phyloP scores from a whole-genome alignment of 441 rosid genomes.

The Codiaeum variegatum region DNA sequence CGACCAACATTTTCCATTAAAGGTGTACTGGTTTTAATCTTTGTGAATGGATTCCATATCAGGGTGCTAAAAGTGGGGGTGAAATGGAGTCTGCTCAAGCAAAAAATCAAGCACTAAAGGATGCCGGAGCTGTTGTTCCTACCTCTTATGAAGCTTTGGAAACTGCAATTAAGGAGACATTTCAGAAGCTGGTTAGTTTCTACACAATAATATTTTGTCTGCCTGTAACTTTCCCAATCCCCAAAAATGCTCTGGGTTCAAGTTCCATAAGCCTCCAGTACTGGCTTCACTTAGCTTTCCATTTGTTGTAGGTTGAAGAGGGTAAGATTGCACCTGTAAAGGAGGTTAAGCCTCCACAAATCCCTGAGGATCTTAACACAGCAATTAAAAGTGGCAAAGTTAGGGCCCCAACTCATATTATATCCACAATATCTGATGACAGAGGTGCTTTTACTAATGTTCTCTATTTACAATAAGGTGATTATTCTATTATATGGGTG shows the following conservation, averaged over 20 bases:
- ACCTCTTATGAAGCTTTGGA: slow-evolving; percentile 86
- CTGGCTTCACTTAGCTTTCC: slow-evolving; percentile 12
- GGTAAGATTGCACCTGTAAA: slow-evolving; percentile 66
- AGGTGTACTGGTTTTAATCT: slow-evolving; percentile 18
- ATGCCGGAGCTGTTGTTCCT: slow-evolving; percentile 91
- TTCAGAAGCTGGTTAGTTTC: slow-evolving; percentile 72
- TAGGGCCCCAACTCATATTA: slow-evolving; percentile 91
- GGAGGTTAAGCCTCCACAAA: slow-evolving; percentile 79
- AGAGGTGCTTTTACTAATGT: slow-evolving; percentile 48
- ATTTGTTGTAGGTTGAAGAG: slow-evolving; percentile 52
- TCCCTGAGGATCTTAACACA: slow-evolving; percentile 86
- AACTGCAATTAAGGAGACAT: slow-evolving; percentile 70
- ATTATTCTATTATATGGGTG: slow-evolving; percentile 8
- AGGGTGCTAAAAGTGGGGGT: slow-evolving; percentile 99
- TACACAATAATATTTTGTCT: slow-evolving; percentile 1
- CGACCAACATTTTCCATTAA: not conserved
- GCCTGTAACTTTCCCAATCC: not conserved
- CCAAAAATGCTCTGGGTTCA: not conserved
- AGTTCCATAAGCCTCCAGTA: slow-evolving; percentile 4
- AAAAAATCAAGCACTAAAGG: slow-evolving; percentile 83
- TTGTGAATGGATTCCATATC: slow-evolving; percentile 21
- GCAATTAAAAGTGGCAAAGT: slow-evolving; percentile 97
- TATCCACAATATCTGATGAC: slow-evolving; percentile 93
- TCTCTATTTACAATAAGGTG: slow-evolving; percentile 1
- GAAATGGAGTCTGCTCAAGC: slow-evolving; percentile 99